These are phyloP conservation scores for Venturia nashicola DNA, from an alignment of 2,329 filamentous ascomycete species.

Conservation along the genomic window DNA sequence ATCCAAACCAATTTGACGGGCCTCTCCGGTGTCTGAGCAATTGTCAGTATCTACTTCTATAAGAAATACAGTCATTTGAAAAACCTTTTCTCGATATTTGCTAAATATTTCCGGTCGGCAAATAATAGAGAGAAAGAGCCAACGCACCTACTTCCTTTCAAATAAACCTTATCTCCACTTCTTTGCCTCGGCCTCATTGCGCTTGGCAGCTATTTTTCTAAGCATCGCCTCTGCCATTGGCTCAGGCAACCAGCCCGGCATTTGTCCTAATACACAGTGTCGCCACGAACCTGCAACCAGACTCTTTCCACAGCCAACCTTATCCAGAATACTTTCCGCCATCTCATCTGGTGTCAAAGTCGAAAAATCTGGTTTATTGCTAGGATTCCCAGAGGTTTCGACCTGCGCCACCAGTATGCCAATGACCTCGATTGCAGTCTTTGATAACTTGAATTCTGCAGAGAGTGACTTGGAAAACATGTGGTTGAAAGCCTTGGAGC, in stretches of 20 bases:
- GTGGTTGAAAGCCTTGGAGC: constrained; percentile 8
- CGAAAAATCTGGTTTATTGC: background rate
- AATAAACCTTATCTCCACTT: background rate
- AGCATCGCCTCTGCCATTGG: background rate
- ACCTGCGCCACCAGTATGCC: constrained; percentile 5
- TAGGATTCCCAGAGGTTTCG: constrained; percentile 2
- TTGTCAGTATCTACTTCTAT: too few species aligned
- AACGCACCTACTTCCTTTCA: background rate
- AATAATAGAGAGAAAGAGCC: background rate
- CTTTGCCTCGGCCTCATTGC: background rate
- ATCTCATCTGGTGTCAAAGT: constrained; percentile 1
- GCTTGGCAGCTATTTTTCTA: background rate
- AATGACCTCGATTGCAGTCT: background rate
- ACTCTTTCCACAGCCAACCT: constrained; percentile 4
- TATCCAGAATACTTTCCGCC: constrained; percentile 5
- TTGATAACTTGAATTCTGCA: constrained; percentile 2
- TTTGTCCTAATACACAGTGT: background rate
- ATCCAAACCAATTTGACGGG: too few species aligned
- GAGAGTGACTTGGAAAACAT: constrained; percentile 1
- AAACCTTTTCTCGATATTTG: too few species aligned
- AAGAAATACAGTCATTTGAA: too few species aligned
- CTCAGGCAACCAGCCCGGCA: background rate
- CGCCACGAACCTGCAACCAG: background rate
- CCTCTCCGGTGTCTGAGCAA: too few species aligned
- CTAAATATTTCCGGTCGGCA: too few species aligned